A percentile compares a stretch with the other conserved stretches of the same genome.
These are phyloP conservation scores for Saururus chinensis DNA, from an alignment of 164 flowering plant genomes.

Conservation along the genomic window DNA sequence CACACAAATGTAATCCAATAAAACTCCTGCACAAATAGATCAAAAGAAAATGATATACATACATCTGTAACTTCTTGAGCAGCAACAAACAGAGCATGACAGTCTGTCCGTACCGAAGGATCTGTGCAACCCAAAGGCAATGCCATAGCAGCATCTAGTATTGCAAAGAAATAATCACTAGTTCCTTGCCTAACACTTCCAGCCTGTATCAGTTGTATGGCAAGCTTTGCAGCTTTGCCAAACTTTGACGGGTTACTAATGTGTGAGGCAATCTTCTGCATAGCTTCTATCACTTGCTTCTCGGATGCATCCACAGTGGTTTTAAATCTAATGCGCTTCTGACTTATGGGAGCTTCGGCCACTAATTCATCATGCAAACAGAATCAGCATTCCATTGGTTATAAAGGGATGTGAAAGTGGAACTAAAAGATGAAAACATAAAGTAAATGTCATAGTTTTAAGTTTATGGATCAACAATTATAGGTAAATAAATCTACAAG, in stretches of 20 bases:
- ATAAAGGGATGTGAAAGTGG: neutral
- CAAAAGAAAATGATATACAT: conserved; percentile 5
- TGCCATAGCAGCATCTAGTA: conserved; percentile 86
- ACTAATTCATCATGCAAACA: conserved; percentile 7
- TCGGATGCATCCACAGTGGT: conserved; percentile 80
- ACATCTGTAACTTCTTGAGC: conserved; percentile 68
- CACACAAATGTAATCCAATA: neutral
- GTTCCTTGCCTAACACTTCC: conserved; percentile 74
- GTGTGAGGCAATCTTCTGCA: conserved; percentile 86
- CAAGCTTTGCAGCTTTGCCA: conserved; percentile 89
- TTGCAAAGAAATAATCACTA: conserved; percentile 56
- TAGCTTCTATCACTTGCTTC: conserved; percentile 73
- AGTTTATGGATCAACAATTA: too few species aligned
- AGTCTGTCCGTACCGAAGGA: conserved; percentile 65
- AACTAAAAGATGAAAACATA: too few species aligned
- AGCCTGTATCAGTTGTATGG: conserved; percentile 79
- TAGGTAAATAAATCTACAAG: too few species aligned
- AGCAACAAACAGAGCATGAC: conserved; percentile 70
- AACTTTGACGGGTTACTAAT: conserved; percentile 65
- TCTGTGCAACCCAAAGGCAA: conserved; percentile 52
- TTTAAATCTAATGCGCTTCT: conserved; percentile 67
- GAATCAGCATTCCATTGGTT: neutral
- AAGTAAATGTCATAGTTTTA: too few species aligned
- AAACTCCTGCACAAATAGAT: neutral
- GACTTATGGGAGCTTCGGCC: conserved; percentile 32